Percentiles rank a stretch among this genome's conserved stretches.
These are phyloP conservation scores for Cyathus striatus DNA, from an alignment of 768 basidiomycete genomes.

Conservation along the genomic window DNA sequence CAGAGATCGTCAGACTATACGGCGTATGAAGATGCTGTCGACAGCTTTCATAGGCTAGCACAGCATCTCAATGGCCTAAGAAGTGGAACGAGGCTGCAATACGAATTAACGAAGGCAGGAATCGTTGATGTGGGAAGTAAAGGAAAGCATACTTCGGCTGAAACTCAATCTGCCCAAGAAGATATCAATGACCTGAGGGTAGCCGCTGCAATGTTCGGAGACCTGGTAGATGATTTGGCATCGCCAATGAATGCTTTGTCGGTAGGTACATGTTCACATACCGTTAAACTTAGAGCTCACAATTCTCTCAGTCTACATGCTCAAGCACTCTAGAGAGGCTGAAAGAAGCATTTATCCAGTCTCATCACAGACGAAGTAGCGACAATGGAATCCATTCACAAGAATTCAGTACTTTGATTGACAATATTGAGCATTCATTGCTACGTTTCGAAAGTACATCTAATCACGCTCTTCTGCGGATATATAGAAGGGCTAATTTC, in stretches of 20 bases:
- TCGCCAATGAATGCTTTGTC: conserved; percentile 72
- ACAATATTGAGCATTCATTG: conserved; percentile 64
- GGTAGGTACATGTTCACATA: conserved; percentile 33
- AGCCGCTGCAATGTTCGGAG: conserved; percentile 72
- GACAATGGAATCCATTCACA: conserved; percentile 31
- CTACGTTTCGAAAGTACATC: conserved; percentile 77
- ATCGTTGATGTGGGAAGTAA: conserved; percentile 16
- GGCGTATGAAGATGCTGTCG: conserved; percentile 84
- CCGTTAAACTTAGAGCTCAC: too few species aligned
- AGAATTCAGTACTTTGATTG: conserved; percentile 62
- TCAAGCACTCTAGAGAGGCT: conserved; percentile 57
- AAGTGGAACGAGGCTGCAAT: conserved; percentile 79
- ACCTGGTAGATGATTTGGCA: conserved; percentile 74
- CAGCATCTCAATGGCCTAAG: conserved; percentile 92
- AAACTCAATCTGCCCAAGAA: too few species aligned
- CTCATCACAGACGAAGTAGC: conserved; percentile 22
- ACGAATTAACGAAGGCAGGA: conserved; percentile 68
- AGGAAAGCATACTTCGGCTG: conserved; percentile 15
- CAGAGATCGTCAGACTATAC: conserved; percentile 36
- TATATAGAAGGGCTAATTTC: conserved; percentile 54
- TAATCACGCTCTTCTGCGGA: conserved; percentile 74
- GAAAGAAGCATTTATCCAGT: conserved; percentile 57
- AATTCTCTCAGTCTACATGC: conserved; percentile 47
- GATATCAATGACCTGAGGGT: conserved; percentile 46
- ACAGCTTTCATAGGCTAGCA: conserved; percentile 82